A percentile compares a stretch with the other conserved stretches of the same genome.
These are phyloP conservation scores for Asterella californica DNA, from an alignment of 225 moss, liverwort and hornwort genomes.

Conservation along the genomic window DNA sequence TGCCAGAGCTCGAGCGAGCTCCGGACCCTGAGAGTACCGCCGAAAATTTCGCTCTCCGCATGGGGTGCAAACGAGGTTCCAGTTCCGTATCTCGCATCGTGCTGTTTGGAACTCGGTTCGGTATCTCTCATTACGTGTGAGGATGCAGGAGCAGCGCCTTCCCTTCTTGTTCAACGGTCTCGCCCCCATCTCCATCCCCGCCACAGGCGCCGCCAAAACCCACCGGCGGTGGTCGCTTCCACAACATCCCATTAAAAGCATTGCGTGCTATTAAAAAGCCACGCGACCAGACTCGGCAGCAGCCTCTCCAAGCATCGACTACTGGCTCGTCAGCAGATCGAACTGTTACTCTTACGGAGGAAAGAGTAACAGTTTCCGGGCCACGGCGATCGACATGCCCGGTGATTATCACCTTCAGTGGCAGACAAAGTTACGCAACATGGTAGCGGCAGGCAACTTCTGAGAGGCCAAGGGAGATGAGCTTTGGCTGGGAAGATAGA, in stretches of 20 bases:
- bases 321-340: too few relatives aligned
- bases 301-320: too few relatives aligned
- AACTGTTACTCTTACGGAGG: too few relatives aligned
- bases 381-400: too few relatives aligned
- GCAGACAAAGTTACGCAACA: too few relatives aligned
- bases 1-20: not conserved
- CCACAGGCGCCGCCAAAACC: slow-evolving; percentile 12
- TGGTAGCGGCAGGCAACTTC: too few relatives aligned
- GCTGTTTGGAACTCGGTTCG: too few relatives aligned
- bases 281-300: not conserved
- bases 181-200: not conserved
- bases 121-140: too few relatives aligned
- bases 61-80: not conserved
- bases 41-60: not conserved
- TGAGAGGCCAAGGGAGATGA: too few relatives aligned
- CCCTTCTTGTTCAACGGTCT: not conserved
- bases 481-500: too few relatives aligned
- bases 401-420: too few relatives aligned
- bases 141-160: not conserved
- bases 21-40: not conserved
- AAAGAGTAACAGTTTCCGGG: too few relatives aligned
- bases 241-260: not conserved
- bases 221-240: not conserved
- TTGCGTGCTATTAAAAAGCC: slow-evolving; percentile 1
- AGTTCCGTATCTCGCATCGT: not conserved